Evolutionary conservation across 2,329 filamentous ascomycete genomes (phyloP).

Genomic region (Coleophoma cylindrospora): DNA sequence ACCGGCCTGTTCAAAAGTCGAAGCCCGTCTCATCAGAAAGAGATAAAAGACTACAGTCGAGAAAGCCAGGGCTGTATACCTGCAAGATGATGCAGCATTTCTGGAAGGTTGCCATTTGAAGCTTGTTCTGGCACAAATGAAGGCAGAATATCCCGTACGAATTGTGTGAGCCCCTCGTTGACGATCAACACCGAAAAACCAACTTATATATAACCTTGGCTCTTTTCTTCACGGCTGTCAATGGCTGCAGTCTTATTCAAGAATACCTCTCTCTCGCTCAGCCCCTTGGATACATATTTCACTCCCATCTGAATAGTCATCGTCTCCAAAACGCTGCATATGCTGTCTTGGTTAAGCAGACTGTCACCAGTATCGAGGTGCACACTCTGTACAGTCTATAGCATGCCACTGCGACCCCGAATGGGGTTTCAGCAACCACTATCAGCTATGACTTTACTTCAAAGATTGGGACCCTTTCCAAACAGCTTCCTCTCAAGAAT

Average conservation of each 20-base stretch:
- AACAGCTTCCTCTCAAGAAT: constrained; percentile 1
- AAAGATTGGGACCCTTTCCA: background rate
- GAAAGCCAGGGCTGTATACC: no score
- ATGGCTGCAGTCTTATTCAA: constrained; percentile 11
- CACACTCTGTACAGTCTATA: constrained; percentile 12
- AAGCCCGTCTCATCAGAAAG: no score
- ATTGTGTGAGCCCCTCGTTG: no score
- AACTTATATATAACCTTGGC: constrained; percentile 9
- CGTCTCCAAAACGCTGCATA: constrained; percentile 20
- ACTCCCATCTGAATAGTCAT: constrained; percentile 21
- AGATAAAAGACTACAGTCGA: no score
- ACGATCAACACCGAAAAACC: no score
- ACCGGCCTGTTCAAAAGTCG: no score
- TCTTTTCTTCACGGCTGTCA: constrained; percentile 8
- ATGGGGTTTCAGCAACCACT: background rate
- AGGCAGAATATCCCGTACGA: no score
- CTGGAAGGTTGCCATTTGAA: no score
- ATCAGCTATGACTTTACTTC: background rate
- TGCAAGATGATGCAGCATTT: no score
- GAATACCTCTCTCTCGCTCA: constrained; percentile 19
- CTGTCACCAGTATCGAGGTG: constrained; percentile 24
- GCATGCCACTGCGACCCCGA: constrained; percentile 11
- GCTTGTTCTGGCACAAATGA: no score
- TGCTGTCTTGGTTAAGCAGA: constrained; percentile 21
- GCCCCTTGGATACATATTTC: constrained; percentile 15